Base-by-base conservation (phyloP, 2,329 filamentous ascomycete genomes). In the Scedosporium aurantiacum region DNA sequence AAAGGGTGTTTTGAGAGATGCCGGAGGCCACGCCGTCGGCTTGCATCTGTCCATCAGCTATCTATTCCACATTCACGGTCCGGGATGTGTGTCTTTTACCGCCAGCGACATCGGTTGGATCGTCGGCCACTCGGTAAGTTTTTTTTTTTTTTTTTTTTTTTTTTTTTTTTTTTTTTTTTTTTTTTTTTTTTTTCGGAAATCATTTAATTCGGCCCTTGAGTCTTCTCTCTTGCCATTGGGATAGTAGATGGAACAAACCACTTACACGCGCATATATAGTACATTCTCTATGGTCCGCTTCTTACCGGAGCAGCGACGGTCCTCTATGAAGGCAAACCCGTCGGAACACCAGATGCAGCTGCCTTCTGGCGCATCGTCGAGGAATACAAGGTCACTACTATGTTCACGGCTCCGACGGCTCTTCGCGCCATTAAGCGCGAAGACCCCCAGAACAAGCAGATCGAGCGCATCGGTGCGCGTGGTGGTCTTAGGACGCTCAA, bases 71-170 rank as follows among this genome's bases (percentile, higher is more conserved):
- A 85, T 97, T 60, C 85, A 88, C 63, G 90, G 91, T 0, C 90
- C 90, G 0, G 90, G 90, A 0, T 91, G 96, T 70, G 90, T 95
- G 57, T 70, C 69, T 1, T 76, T 90, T 70, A 89, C 86, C 5
- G 87, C 88, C 1, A 90, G 87, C 14, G 92, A 97, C 69, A 93
- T 97, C 62, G 93, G 92, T 37, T 97, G 92, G 93, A 90, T 76
- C 5, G 73, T 75, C 8, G 73, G 73, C 16, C 73, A 91, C 70
- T 88, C 85, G 23, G 60, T 61, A 50, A 57, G 57, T 58, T 45
- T 37, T 37, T 37, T n/a, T n/a, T n/a, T n/a, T n/a, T n/a, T n/a
- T n/a, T n/a, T n/a, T n/a, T n/a, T n/a, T n/a, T n/a, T n/a, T n/a
- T n/a, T n/a, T n/a, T n/a, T n/a, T n/a, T n/a, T n/a, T n/a, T n/a